A percentile compares a stretch with the other conserved stretches of the same genome.
Conservation (phyloP, 192 early-diverging fungal species). For the Chytriomyces confervae region DNA sequence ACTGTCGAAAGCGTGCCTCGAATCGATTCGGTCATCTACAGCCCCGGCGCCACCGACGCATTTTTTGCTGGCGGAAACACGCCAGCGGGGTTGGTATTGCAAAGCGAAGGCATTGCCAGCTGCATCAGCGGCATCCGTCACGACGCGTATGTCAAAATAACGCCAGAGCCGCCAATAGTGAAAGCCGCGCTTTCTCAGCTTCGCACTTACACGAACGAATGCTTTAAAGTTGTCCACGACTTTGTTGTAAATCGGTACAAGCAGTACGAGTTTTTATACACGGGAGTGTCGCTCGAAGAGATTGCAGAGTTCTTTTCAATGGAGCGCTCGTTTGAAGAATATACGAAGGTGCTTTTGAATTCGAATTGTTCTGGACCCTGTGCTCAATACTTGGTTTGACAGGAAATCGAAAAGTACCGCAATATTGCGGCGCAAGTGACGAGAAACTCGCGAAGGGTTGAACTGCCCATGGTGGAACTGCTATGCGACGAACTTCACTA, state of each 20-base stretch:
- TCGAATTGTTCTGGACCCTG: not conserved
- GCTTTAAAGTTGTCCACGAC: slow-evolving; percentile 55
- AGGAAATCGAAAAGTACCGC: slow-evolving; percentile 64
- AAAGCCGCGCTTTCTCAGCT: slow-evolving; percentile 39
- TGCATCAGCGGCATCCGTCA: slow-evolving; percentile 27
- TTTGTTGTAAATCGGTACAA: slow-evolving; percentile 51
- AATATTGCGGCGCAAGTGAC: slow-evolving; percentile 46
- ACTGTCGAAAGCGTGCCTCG: slow-evolving; percentile 56
- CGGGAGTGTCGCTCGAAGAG: slow-evolving; percentile 37
- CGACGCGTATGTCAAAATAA: slow-evolving; percentile 38
- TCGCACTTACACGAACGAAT: slow-evolving; percentile 43
- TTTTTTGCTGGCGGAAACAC: not conserved
- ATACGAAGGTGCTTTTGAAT: slow-evolving; percentile 40
- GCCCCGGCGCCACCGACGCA: slow-evolving; percentile 33
- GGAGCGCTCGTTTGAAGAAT: slow-evolving; percentile 63
- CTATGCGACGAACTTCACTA: slow-evolving; percentile 60
- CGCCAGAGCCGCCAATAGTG: slow-evolving; percentile 45
- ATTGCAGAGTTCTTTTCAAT: slow-evolving; percentile 50
- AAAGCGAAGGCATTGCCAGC: slow-evolving; percentile 32
- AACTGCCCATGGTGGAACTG: slow-evolving; percentile 60
- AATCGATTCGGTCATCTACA: slow-evolving; percentile 52
- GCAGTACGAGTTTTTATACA: slow-evolving; percentile 49
- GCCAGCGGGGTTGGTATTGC: slow-evolving; percentile 18
- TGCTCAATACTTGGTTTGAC: not conserved
- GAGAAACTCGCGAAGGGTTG: slow-evolving; percentile 47